Conservation (phyloP, 768 basidiomycete genomes). For the Termitomyces sp. region DNA sequence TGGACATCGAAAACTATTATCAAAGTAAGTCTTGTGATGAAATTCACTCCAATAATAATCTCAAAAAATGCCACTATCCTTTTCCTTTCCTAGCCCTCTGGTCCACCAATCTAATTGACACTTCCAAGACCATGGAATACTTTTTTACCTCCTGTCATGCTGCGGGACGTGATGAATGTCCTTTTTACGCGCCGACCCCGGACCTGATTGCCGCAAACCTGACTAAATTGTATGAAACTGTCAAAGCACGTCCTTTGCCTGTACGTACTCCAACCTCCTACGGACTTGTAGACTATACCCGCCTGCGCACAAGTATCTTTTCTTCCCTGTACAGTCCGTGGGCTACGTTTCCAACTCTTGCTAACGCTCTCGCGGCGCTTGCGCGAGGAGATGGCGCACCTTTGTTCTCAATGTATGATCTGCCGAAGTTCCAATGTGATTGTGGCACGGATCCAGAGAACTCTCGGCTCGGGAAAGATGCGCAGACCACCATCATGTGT, state of each 20-base stretch:
- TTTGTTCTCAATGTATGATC: slow-evolving; percentile 16
- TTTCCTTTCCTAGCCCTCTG: slow-evolving; percentile 20
- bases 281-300: slow-evolving; percentile 30
- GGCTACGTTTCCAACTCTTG: slow-evolving; percentile 24
- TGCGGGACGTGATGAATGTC: slow-evolving; percentile 29
- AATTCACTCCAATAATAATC: background rate
- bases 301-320: slow-evolving; percentile 25
- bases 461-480: slow-evolving; percentile 12
- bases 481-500: slow-evolving; percentile 21
- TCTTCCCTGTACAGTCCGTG: slow-evolving; percentile 29
- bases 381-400: slow-evolving; percentile 23
- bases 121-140: slow-evolving; percentile 26
- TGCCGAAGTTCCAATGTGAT: slow-evolving; percentile 22
- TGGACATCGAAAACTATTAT: slow-evolving; percentile 34
- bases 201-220: slow-evolving; percentile 27
- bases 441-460: slow-evolving; percentile 15
- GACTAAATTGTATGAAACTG: slow-evolving; percentile 23
- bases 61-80: background rate
- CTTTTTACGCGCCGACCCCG: slow-evolving; percentile 32
- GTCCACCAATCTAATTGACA: slow-evolving; percentile 29
- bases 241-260: slow-evolving; percentile 27
- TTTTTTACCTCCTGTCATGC: slow-evolving; percentile 32
- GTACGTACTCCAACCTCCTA: slow-evolving; percentile 23
- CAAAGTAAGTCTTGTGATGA: slow-evolving; percentile 18
- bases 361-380: slow-evolving; percentile 29